Evolutionary conservation across 2,329 filamentous ascomycete genomes (phyloP).

Genomic region (Paramyrothecium sp.): DNA sequence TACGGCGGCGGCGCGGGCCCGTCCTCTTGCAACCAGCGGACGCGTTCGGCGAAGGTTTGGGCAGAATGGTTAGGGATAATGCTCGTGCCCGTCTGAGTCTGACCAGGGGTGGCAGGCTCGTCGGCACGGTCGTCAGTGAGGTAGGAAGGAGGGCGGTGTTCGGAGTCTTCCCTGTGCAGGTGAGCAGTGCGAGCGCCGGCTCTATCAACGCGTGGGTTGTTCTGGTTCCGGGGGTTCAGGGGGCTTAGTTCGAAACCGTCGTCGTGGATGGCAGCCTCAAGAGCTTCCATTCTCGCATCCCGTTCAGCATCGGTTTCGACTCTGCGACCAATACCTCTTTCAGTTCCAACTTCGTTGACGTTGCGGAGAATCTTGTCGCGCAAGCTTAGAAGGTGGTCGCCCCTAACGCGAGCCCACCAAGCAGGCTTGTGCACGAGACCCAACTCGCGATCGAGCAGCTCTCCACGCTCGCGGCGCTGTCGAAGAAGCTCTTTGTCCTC

Average conservation of each 20-base stretch:
- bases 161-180: slow-evolving; percentile 24
- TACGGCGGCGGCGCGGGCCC: slow-evolving; percentile 43
- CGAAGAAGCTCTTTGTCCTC: slow-evolving; percentile 68
- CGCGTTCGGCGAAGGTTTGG: slow-evolving; percentile 28
- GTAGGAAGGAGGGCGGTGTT: neutral
- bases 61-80: slow-evolving; percentile 42
- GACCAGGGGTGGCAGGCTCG: slow-evolving; percentile 35
- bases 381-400: slow-evolving; percentile 42
- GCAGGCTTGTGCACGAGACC: slow-evolving; percentile 60
- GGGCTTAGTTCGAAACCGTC: slow-evolving; percentile 34
- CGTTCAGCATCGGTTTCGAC: slow-evolving; percentile 39
- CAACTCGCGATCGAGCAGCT: slow-evolving; percentile 56
- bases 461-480: slow-evolving; percentile 58
- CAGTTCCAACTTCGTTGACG: slow-evolving; percentile 53
- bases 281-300: slow-evolving; percentile 27
- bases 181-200: slow-evolving; percentile 19
- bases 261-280: slow-evolving; percentile 22
- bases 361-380: slow-evolving; percentile 54
- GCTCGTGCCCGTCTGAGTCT: slow-evolving; percentile 34
- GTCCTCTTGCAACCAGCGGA: slow-evolving; percentile 39
- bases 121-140: slow-evolving; percentile 25
- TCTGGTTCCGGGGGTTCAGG: slow-evolving; percentile 19
- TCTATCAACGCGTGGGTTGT: slow-evolving; percentile 20
- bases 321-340: slow-evolving; percentile 39
- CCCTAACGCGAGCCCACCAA: slow-evolving; percentile 62